Conservation (phyloP, 352 stramenopile species). For the Globisporangium parvum region DNA sequence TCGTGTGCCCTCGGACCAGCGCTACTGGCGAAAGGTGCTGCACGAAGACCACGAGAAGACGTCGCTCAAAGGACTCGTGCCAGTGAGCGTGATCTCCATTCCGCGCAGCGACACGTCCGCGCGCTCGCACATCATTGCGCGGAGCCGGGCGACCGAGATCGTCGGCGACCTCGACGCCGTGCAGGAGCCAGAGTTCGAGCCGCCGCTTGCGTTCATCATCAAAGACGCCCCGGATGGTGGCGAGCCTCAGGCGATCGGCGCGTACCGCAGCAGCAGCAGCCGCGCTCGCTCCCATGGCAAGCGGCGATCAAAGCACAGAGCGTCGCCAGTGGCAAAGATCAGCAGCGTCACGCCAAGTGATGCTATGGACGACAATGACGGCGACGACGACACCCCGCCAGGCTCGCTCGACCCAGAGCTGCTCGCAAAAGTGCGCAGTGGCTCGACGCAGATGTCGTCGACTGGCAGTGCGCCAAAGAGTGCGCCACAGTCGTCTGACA, state of each 20-base stretch:
- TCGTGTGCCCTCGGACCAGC: constrained; percentile 9
- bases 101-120: constrained; percentile 12
- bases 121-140: constrained; percentile 17
- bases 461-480: constrained; percentile 3
- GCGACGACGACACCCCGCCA: constrained; percentile 3
- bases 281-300: constrained; percentile 6
- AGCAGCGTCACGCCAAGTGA: not conserved
- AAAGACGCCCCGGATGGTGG: constrained; percentile 3
- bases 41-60: constrained; percentile 23
- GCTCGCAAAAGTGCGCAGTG: constrained; percentile 6
- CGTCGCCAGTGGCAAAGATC: constrained; percentile 3
- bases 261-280: not conserved
- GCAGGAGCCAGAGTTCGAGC: constrained; percentile 13
- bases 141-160: constrained; percentile 9
- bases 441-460: constrained; percentile 10
- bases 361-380: not conserved
- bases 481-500: constrained; percentile 6
- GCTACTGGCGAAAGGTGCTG: constrained; percentile 36
- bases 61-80: constrained; percentile 18
- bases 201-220: constrained; percentile 10
- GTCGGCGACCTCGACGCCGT: constrained; percentile 10
- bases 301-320: constrained; percentile 1
- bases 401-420: constrained; percentile 9
- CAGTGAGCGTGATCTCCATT: constrained; percentile 13
- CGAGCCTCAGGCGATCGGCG: not conserved